These are phyloP conservation scores for Alternaria angustiovoidea DNA, from an alignment of 2,329 filamentous ascomycete species.

Conservation along the genomic window DNA sequence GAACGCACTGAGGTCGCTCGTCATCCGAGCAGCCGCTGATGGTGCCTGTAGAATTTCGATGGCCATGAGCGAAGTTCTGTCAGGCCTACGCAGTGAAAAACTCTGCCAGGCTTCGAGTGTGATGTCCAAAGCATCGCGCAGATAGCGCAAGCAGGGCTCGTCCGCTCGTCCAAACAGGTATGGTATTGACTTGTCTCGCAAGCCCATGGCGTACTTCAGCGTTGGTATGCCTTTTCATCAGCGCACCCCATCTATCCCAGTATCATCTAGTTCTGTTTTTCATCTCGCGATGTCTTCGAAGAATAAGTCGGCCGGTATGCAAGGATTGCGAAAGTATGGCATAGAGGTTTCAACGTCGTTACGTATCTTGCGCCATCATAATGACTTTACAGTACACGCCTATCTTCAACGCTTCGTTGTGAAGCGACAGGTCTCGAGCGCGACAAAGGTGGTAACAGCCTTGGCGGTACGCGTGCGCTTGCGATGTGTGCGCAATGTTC, in stretches of 20 bases:
- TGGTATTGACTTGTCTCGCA: neutral
- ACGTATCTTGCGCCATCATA: neutral
- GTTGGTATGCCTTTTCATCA: neutral
- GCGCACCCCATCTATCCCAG: neutral
- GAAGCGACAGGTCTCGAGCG: neutral
- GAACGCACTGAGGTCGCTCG: neutral
- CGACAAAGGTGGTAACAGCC: neutral
- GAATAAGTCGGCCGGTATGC: neutral
- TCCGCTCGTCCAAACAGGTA: neutral
- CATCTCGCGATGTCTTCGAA: too few species aligned
- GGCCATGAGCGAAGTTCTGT: neutral
- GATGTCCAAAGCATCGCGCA: neutral
- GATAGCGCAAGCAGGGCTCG: neutral
- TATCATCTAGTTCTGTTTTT: rapidly evolving
- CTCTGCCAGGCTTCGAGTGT: neutral
- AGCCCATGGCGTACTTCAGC: too few species aligned
- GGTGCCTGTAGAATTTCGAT: neutral
- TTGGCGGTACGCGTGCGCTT: neutral
- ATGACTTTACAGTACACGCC: too few species aligned
- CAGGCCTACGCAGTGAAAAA: neutral
- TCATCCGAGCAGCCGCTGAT: neutral
- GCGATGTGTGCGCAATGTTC: neutral
- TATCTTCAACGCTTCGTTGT: neutral
- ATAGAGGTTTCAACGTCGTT: too few species aligned
- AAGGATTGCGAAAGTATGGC: too few species aligned